Evolutionary conservation across 352 stramenopile genomes (phyloP), one percentile per base, ranked within the genome.

Genomic region (Globisporangium recalcitrans): DNA sequence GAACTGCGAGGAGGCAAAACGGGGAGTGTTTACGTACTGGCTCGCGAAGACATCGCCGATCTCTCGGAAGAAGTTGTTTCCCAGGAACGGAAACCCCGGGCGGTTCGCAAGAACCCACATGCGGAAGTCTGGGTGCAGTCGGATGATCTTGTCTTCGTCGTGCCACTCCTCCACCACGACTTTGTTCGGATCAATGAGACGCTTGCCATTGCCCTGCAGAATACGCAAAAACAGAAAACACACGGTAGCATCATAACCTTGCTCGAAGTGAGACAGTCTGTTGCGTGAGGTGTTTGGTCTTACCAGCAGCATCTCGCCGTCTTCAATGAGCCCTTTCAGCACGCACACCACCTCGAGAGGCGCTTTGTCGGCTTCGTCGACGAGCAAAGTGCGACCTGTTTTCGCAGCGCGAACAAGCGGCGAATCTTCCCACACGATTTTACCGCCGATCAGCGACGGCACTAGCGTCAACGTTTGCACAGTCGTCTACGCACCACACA

Each of bases 341-440:
- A 98, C 73, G 24, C 91, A 95, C 19, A 98, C 87, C 1, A 99
- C 96, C 64, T 98, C 94, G 0, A 96, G 76, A 14, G 95, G 95
- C 14, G 96, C 96, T 73, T 99, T 99, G 73, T 99, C 96, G 29
- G 94, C 95, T 74, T 99, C 96, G 64, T 99, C 96, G 0, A 99
- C 76, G 0, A 99, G 83, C 19, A 98, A 72, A 5, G 90, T 91
- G n/a, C 94, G 78, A 4, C 96, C 96, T 14, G 92, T 73, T 64
- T 89, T 95, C 11, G 88, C 92, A 44, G 96, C 96, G 51, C 90
- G 78, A n/a, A 98, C 89, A n/a, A 99, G 78, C 6, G 95, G 91
- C 4, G 93, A 98, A 72, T 98, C 95, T 64, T 97, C 80, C 75
- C 87, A 98, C 16, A 95, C 71, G 56, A 98, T 93, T 24, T 73